These are phyloP conservation scores for Cytidiella melzeri DNA, from an alignment of 768 basidiomycete genomes.

Conservation along the genomic window DNA sequence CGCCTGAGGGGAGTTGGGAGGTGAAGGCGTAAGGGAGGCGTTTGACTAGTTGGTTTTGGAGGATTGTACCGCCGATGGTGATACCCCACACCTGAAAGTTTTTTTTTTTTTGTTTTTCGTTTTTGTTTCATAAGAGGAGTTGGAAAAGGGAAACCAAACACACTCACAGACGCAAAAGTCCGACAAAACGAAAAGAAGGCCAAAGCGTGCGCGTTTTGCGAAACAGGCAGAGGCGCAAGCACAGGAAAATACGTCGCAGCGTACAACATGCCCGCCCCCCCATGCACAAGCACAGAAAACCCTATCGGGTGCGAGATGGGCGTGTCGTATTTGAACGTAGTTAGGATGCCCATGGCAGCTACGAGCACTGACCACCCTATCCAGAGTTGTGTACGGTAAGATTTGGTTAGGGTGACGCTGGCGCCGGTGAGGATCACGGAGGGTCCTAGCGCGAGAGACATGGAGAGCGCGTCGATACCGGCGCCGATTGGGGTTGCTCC, in stretches of 20 bases:
- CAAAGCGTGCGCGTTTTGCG: conserved; percentile 29
- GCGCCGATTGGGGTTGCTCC: conserved; percentile 28
- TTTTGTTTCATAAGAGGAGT: not conserved
- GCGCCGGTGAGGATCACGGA: conserved; percentile 28
- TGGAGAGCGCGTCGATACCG: conserved; percentile 28
- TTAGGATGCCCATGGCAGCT: conserved; percentile 32
- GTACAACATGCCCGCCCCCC: conserved; percentile 23
- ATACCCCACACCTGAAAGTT: conserved; percentile 43
- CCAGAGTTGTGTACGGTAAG: conserved; percentile 30
- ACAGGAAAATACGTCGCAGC: conserved; percentile 22
- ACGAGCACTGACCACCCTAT: conserved; percentile 28
- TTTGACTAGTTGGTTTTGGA: conserved; percentile 43
- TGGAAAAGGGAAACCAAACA: not conserved
- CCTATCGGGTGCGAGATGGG: conserved; percentile 20
- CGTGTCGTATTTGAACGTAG: conserved; percentile 22
- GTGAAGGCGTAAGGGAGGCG: conserved; percentile 36
- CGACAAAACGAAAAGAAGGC: conserved; percentile 25
- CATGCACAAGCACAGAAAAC: conserved; percentile 19
- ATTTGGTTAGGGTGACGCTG: conserved; percentile 21
- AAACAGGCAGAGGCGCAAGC: conserved; percentile 24
- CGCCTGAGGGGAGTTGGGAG: conserved; percentile 28
- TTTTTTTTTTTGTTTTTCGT: conserved; percentile 22
- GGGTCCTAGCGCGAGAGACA: conserved; percentile 25
- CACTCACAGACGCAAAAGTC: conserved; percentile 13
- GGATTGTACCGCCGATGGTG: conserved; percentile 41